phyloP scores from a whole-genome alignment of 139 green algal genomes.

The Diplosphaera chodatii region DNA sequence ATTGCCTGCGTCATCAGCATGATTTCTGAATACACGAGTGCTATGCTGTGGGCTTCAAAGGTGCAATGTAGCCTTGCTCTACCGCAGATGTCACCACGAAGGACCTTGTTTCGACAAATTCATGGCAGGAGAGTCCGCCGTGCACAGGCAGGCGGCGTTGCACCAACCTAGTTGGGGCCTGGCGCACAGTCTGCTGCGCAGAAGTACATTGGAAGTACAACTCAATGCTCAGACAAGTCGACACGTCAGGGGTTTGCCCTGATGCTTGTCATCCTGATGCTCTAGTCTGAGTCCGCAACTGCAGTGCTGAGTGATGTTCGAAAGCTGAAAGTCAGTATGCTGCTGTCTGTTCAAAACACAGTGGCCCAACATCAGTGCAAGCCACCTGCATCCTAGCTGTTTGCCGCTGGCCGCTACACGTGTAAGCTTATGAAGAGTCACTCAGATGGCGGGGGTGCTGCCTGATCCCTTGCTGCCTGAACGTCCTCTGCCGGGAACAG shows the following conservation, averaged over 20 bases:
- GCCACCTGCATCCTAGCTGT: too few relatives aligned
- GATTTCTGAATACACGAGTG: too few relatives aligned
- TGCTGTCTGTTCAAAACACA: too few relatives aligned
- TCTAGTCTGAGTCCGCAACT: not conserved
- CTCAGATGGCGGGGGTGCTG: constrained; percentile 8
- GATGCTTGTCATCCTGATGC: not conserved
- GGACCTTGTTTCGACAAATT: not conserved
- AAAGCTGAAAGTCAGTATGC: too few relatives aligned
- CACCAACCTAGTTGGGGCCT: not conserved
- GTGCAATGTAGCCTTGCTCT: too few relatives aligned
- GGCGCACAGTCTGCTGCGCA: not conserved
- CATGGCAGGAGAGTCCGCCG: not conserved
- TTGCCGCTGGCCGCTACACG: too few relatives aligned
- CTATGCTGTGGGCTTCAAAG: too few relatives aligned
- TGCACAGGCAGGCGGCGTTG: not conserved
- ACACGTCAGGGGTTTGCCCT: not conserved
- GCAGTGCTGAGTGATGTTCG: not conserved
- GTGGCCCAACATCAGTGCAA: too few relatives aligned
- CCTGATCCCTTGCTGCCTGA: constrained; percentile 27
- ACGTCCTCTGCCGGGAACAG: constrained; percentile 39
- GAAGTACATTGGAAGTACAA: not conserved
- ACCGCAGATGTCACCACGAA: not conserved
- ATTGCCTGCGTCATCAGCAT: too few relatives aligned
- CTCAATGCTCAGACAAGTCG: not conserved
- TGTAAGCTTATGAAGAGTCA: too few relatives aligned